Evolutionary conservation across 202 grass and related monocot species (phyloP), one percentile per base, ranked within the genome.

Genomic region (Schoenoplectus tabernaemontani): DNA sequence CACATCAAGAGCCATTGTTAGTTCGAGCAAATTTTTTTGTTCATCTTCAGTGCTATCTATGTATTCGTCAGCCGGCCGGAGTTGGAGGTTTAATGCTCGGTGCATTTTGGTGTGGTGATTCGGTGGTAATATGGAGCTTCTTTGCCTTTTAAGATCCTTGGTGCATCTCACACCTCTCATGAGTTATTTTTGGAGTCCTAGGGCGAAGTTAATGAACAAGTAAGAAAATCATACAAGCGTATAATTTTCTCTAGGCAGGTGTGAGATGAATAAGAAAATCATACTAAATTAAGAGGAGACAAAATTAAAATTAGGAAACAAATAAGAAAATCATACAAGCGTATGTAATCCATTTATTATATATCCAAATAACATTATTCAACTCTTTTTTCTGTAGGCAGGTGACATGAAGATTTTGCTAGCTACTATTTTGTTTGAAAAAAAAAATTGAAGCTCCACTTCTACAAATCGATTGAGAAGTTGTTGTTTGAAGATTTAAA

Each of bases 151-250:
- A 57, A 22, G 54, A 39, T 60, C 88, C 53, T 81, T 47, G 22
- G 9, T 63, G 56, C 37, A 30, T 64, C 57, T 64, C 81, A 89
- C 30, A 69, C 87, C 85, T 7, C 63, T 87, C 91, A 97, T 91
- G 64, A 97, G 87, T 77, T 91, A 86, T 79, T 88, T 88, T 84
- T 97, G 93, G 58, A 97, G 85, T 68, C 88, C 82, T 65, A 38
- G 88, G 93, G 36, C 93, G 93, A 53, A 97, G 85, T 83, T 97
- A 90, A 4, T 93, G 79, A 23, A 97, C 93, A 89, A 93, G 70
- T 77, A 47, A 44, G 7, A 53, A 5, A 23, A 62, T 7, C 7
- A 23, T 9, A 10, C 50, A 62, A 30, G 24, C 0, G 28, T 28
- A 28, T 28, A 28, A 28, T 28, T 28, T 28, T 28, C 28, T 28